Evolutionary conservation across 1,284 basidiomycete genomes (phyloP).

Genomic region (Austroboletus novae-zelandiae): DNA sequence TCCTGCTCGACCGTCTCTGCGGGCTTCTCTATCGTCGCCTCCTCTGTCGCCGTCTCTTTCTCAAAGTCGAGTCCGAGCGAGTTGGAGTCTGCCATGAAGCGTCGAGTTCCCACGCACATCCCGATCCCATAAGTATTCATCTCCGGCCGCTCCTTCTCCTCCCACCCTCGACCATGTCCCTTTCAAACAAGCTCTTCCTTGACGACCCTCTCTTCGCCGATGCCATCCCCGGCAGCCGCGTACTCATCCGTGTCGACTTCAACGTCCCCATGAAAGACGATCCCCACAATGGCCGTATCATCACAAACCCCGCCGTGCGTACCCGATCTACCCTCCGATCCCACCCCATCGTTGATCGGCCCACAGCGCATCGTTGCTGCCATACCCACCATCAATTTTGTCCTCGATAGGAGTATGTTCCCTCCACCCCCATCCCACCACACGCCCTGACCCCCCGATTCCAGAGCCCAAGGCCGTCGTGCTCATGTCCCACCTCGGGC

Average conservation of each 20-base stretch:
- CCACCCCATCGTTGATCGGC: conserved; percentile 1
- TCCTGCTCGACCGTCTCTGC: conserved; percentile 11
- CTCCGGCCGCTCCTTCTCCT: neutral
- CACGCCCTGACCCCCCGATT: neutral
- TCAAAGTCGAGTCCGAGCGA: conserved; percentile 68
- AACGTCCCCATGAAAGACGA: conserved; percentile 80
- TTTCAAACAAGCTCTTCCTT: conserved; percentile 92
- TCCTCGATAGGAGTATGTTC: conserved; percentile 77
- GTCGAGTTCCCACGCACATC: conserved; percentile 22
- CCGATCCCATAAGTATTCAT: conserved; percentile 2
- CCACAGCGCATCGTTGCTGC: conserved; percentile 92
- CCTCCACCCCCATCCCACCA: neutral
- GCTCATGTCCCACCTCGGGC: conserved; percentile 98
- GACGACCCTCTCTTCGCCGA: conserved; percentile 62
- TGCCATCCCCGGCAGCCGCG: conserved; percentile 86
- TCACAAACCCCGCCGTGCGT: conserved; percentile 94
- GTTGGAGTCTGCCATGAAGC: conserved; percentile 42
- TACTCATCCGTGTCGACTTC: conserved; percentile 98
- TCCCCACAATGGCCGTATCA: conserved; percentile 65
- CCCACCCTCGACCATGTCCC: conserved; percentile 66
- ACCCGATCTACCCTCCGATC: conserved; percentile 7
- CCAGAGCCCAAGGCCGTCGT: conserved; percentile 85
- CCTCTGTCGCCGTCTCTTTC: conserved; percentile 21
- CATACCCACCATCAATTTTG: conserved; percentile 94
- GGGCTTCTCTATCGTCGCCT: conserved; percentile 10